A percentile compares a stretch with the other conserved stretches of the same genome.
Conservation (phyloP, 805 yeast genomes). For the Yarrowia sp. region DNA sequence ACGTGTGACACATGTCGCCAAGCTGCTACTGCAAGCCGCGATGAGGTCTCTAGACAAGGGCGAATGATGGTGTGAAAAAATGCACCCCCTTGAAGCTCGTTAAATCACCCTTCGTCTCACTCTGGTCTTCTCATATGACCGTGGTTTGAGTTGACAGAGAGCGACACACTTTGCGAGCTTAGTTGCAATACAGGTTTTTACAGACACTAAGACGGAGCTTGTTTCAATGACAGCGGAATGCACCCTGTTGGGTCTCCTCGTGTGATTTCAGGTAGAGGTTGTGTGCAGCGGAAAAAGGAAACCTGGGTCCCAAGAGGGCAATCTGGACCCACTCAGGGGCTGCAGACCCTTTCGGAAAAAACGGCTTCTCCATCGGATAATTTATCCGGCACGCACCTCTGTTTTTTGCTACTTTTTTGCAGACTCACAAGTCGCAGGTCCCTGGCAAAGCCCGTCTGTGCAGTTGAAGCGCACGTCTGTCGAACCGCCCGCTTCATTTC, state of each 20-base stretch:
- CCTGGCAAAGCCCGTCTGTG: background rate
- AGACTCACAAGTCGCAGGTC: no score
- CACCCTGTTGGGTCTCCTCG: background rate
- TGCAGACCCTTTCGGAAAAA: background rate
- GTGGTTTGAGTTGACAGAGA: background rate
- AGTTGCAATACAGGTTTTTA: constrained; percentile 2
- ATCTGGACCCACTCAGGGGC: constrained; percentile 3
- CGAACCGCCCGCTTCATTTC: background rate
- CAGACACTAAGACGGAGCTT: background rate
- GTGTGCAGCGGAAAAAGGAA: background rate
- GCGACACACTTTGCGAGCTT: constrained; percentile 9
- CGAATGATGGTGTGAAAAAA: no score
- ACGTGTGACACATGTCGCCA: background rate
- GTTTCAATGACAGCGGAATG: constrained; percentile 4
- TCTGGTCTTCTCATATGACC: constrained; percentile 7
- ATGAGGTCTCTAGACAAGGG: background rate
- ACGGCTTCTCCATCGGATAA: background rate
- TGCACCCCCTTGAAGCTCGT: no score
- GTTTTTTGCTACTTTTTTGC: no score
- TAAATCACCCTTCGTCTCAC: background rate
- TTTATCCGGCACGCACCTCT: constrained; percentile 4
- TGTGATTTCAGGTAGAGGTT: background rate
- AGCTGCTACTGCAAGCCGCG: constrained; percentile 4
- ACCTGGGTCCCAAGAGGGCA: background rate
- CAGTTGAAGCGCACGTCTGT: background rate